These are phyloP conservation scores for Boletus sensibilis DNA, from an alignment of 768 basidiomycete genomes.

Conservation along the genomic window DNA sequence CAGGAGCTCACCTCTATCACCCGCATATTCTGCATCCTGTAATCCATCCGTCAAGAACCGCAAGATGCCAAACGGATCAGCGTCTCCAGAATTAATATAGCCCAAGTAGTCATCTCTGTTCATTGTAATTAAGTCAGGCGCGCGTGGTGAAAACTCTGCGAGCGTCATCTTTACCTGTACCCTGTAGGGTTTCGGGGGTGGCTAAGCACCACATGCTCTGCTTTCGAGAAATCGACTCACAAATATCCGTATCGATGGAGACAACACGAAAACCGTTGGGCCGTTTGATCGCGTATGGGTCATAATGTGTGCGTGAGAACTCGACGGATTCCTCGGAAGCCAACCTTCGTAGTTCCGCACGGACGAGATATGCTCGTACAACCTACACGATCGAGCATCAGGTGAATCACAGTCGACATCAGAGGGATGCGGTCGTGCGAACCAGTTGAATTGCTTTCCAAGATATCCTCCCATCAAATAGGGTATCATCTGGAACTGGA, in stretches of 20 bases:
- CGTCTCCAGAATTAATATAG: slow-evolving; percentile 43
- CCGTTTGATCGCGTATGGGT: slow-evolving; percentile 45
- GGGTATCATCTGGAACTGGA: slow-evolving; percentile 36
- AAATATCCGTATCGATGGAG: too few species aligned
- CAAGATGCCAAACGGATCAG: slow-evolving; percentile 47
- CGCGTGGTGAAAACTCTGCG: background rate
- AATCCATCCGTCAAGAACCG: slow-evolving; percentile 48
- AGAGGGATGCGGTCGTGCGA: background rate
- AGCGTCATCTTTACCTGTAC: background rate
- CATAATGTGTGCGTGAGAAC: slow-evolving; percentile 46
- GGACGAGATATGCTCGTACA: slow-evolving; percentile 46
- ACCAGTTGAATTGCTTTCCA: slow-evolving; percentile 43
- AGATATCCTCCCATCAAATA: slow-evolving; percentile 36
- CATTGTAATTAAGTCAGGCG: background rate
- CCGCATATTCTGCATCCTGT: slow-evolving; percentile 47
- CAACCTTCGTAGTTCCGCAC: slow-evolving; percentile 48
- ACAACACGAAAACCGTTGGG: slow-evolving; percentile 47
- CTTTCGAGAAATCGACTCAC: too few species aligned
- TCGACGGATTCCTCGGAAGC: slow-evolving; percentile 38
- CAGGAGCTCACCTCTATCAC: slow-evolving; percentile 36
- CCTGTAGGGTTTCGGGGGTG: background rate
- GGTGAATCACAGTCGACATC: background rate
- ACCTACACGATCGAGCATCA: slow-evolving; percentile 29
- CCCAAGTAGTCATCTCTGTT: slow-evolving; percentile 43
- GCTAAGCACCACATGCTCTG: slow-evolving; percentile 12